These are phyloP conservation scores for Solanum stenotomum DNA, from an alignment of 257 asterid species.

Conservation along the genomic window DNA sequence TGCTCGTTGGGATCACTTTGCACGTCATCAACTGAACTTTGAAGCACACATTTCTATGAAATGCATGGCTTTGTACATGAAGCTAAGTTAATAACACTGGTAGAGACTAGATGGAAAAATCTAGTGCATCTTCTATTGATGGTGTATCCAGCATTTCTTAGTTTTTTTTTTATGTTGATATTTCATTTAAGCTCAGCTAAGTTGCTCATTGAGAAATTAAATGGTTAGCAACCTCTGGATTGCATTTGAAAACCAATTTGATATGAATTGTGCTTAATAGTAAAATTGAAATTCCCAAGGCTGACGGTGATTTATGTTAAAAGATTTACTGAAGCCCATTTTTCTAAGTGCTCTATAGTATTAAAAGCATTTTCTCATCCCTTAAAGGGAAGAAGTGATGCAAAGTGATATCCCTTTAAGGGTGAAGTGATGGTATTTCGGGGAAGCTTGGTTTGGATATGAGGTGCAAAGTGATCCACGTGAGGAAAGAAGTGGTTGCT, in stretches of 20 bases:
- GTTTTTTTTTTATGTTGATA: neutral
- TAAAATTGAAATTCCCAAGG: neutral
- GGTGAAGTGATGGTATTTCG: neutral
- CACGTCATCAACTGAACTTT: neutral
- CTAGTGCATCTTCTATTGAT: neutral
- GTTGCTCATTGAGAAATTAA: neutral
- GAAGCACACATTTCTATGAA: neutral
- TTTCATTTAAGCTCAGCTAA: neutral
- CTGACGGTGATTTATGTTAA: neutral
- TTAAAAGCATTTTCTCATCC: neutral
- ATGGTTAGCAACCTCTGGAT: neutral
- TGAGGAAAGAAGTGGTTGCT: neutral
- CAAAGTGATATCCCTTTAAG: neutral
- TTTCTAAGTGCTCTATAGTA: neutral
- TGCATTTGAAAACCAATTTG: neutral
- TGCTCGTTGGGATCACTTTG: neutral
- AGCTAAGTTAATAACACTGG: neutral
- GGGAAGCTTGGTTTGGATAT: neutral
- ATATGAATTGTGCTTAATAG: neutral
- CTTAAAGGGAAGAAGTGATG: neutral
- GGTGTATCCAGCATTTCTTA: neutral
- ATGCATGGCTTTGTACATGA: neutral
- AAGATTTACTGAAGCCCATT: neutral
- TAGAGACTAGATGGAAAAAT: neutral
- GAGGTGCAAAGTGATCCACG: neutral